Evolutionary conservation across 139 green algal genomes (phyloP).

Genomic region (Spirogloea muscicola): DNA sequence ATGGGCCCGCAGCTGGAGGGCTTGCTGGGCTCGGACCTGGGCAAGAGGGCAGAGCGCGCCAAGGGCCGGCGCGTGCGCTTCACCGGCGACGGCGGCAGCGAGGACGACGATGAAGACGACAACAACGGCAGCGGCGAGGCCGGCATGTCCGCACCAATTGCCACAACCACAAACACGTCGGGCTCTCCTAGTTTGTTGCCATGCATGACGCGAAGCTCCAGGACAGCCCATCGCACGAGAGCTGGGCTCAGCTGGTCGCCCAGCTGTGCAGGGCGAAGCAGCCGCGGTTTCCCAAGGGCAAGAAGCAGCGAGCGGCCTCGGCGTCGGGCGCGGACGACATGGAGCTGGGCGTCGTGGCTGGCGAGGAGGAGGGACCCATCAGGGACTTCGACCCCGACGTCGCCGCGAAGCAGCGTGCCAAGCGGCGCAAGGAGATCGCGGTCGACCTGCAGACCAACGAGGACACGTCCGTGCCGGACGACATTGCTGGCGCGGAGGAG

Average conservation of each 20-base stretch:
- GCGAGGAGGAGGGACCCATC: constrained; percentile 19
- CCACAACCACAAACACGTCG: too few relatives aligned
- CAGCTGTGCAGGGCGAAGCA: constrained; percentile 13
- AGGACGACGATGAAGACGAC: constrained; percentile 7
- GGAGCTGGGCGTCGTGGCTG: not conserved
- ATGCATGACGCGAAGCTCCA: not conserved
- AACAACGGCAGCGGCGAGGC: not conserved
- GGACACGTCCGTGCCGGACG: not conserved
- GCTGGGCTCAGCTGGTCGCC: not conserved
- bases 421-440: constrained; percentile 5
- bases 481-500: constrained; percentile 24
- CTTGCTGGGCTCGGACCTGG: not conserved
- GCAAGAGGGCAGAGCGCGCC: constrained; percentile 7
- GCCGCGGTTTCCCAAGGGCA: constrained; percentile 12
- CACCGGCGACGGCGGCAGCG: constrained; percentile 4
- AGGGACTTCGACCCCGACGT: constrained; percentile 1
- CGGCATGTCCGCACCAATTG: not conserved
- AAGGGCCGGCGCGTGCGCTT: constrained; percentile 1
- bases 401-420: constrained; percentile 3
- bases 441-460: constrained; percentile 13
- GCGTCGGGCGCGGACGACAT: not conserved
- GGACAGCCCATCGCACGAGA: not conserved
- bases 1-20: too few relatives aligned
- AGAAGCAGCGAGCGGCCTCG: not conserved
- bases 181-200: too few relatives aligned